phyloP scores from a whole-genome alignment of 2,329 filamentous ascomycete genomes.

The Juglanconis oblonga region DNA sequence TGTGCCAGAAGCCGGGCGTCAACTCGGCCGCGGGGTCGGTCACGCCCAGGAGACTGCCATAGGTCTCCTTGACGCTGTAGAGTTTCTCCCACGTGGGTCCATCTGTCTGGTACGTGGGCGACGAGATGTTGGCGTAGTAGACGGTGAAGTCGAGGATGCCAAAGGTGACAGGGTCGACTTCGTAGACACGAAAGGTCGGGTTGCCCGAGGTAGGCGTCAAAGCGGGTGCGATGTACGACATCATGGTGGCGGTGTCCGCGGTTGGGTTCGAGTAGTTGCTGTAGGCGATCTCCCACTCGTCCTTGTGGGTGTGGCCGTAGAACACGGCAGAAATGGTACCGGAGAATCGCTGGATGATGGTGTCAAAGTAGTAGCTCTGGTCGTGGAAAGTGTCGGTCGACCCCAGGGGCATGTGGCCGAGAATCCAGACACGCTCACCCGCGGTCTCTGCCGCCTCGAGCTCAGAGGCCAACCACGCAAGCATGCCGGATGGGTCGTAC shows the following conservation, averaged over 20 bases:
- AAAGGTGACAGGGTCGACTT: conserved; percentile 55
- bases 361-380: conserved; percentile 45
- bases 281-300: conserved; percentile 56
- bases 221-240: conserved; percentile 53
- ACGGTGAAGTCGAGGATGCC: conserved; percentile 51
- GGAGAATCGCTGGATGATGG: conserved; percentile 51
- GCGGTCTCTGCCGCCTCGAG: conserved; percentile 50
- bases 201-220: conserved; percentile 54
- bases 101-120: conserved; percentile 38
- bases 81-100: conserved; percentile 52
- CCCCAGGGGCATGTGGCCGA: conserved; percentile 56
- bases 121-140: conserved; percentile 52
- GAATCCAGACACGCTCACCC: conserved; percentile 53
- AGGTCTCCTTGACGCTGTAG: conserved; percentile 55
- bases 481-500: conserved; percentile 48
- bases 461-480: conserved; percentile 52
- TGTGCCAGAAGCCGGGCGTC: conserved; percentile 47
- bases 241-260: conserved; percentile 41
- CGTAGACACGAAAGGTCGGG: conserved; percentile 57
- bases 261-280: conserved; percentile 40
- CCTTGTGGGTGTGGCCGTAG: conserved; percentile 53
- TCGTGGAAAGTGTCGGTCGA: conserved; percentile 50
- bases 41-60: conserved; percentile 44
- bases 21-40: conserved; percentile 39
- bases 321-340: conserved; percentile 54